Percentiles rank a stretch among this genome's conserved stretches.
Conservation (phyloP, 257 asterid species). For the Pogostemon cablin region DNA sequence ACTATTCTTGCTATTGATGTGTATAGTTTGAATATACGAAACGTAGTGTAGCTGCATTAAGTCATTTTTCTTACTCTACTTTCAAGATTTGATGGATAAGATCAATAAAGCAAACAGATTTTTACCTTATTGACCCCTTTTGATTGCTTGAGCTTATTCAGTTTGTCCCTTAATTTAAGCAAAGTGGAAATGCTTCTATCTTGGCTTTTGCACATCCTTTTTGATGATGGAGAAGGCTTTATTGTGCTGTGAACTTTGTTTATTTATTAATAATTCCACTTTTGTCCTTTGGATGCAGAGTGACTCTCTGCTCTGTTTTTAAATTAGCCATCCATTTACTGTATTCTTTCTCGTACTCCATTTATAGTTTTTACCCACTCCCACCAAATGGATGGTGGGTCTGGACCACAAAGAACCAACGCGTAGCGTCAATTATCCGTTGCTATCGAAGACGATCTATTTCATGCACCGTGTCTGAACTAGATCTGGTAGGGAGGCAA, state of each 20-base stretch:
- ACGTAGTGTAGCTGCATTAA: slow-evolving; percentile 27
- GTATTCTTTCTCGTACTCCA: not conserved
- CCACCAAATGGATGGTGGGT: slow-evolving; percentile 51
- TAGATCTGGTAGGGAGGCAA: not conserved
- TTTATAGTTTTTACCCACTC: slow-evolving; percentile 4
- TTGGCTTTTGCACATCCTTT: not conserved
- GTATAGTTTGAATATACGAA: slow-evolving; percentile 50
- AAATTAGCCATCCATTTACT: slow-evolving; percentile 17
- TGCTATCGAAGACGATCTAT: too few relatives aligned
- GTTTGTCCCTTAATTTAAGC: not conserved
- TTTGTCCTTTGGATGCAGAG: slow-evolving; percentile 13
- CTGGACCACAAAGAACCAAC: slow-evolving; percentile 39
- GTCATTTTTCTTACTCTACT: slow-evolving; percentile 23
- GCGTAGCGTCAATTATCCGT: not conserved
- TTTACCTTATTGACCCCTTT: not conserved
- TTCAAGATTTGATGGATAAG: slow-evolving; percentile 21
- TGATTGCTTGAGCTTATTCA: slow-evolving; percentile 10
- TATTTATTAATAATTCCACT: not conserved
- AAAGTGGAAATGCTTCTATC: not conserved
- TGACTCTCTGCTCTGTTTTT: not conserved
- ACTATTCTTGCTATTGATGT: slow-evolving; percentile 46
- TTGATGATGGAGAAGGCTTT: not conserved
- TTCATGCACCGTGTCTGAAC: too few relatives aligned
- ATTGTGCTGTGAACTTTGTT: not conserved
- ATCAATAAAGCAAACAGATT: slow-evolving; percentile 26